Evolutionary conservation across 257 asterid species (phyloP).

Genomic region (Galeopsis tetrahit): DNA sequence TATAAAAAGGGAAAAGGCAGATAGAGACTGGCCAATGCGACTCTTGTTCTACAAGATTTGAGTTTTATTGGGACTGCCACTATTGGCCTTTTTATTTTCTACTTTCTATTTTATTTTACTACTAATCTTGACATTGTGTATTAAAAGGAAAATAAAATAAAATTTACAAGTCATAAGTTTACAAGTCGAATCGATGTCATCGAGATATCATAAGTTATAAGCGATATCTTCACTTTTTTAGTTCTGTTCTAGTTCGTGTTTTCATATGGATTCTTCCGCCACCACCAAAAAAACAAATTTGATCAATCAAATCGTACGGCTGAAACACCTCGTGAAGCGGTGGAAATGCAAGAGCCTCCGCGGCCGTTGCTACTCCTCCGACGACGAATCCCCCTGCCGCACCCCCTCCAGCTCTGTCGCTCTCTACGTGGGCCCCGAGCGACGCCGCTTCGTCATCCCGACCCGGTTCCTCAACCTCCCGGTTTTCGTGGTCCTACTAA

Average conservation of each 20-base stretch:
- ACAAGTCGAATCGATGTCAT: no score
- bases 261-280: no score
- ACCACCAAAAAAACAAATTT: conserved; percentile 48
- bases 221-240: no score
- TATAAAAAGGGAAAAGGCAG: conserved; percentile 4
- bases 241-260: no score
- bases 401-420: conserved; percentile 58
- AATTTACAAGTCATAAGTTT: no score
- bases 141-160: no score
- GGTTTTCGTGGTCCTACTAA: conserved; percentile 51
- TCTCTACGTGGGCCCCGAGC: conserved; percentile 54
- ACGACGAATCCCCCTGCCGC: conserved; percentile 37
- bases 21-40: conserved; percentile 36
- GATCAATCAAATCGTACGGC: conserved; percentile 59
- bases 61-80: background rate
- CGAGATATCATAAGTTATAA: no score
- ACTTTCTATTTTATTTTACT: no score
- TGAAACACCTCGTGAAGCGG: conserved; percentile 47
- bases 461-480: conserved; percentile 64
- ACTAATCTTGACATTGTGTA: no score
- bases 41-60: conserved; percentile 34
- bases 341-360: conserved; percentile 55
- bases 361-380: conserved; percentile 31
- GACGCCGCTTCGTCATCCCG: conserved; percentile 62
- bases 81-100: no score